Percentiles rank a stretch among this genome's conserved stretches.
Conservation (phyloP, 2,329 filamentous ascomycete genomes). For the Fusarium stilboides region DNA sequence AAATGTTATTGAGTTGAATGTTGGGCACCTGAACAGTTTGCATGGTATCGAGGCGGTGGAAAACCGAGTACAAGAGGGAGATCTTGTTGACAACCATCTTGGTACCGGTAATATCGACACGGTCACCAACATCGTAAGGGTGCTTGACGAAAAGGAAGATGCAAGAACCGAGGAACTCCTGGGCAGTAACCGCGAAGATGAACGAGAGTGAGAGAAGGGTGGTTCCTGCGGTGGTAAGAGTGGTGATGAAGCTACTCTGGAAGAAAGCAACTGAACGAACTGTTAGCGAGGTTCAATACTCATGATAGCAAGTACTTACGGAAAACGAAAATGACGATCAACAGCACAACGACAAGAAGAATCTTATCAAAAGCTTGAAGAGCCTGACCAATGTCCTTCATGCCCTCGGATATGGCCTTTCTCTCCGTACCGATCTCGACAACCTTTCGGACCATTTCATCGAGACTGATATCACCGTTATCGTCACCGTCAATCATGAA, state of each 20-base stretch:
- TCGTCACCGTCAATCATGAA: constrained; percentile 84
- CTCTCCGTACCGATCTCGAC: constrained; percentile 87
- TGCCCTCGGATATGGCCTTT: constrained; percentile 90
- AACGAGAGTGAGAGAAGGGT: constrained; percentile 96
- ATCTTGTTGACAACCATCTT: constrained; percentile 92
- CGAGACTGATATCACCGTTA: constrained; percentile 94
- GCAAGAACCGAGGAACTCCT: constrained; percentile 97
- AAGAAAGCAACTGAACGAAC: constrained; percentile 80
- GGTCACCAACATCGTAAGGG: constrained; percentile 95
- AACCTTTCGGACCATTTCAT: constrained; percentile 93
- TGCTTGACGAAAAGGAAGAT: constrained; percentile 99
- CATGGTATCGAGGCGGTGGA: constrained; percentile 85
- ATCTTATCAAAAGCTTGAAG: constrained; percentile 92
- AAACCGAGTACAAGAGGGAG: constrained; percentile 92
- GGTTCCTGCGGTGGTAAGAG: constrained; percentile 90
- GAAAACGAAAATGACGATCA: constrained; percentile 88
- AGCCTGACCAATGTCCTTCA: constrained; percentile 98
- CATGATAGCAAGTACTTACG: constrained; percentile 61
- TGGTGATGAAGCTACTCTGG: constrained; percentile 86
- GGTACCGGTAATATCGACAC: constrained; percentile 82
- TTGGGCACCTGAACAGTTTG: constrained; percentile 88
- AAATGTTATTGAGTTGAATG: constrained; percentile 90
- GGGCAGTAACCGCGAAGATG: constrained; percentile 90
- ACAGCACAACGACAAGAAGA: constrained; percentile 83
- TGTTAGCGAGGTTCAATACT: constrained; percentile 26